These are phyloP conservation scores for Kazachstania psychrophila DNA, from an alignment of 805 yeast genomes.

Conservation along the genomic window DNA sequence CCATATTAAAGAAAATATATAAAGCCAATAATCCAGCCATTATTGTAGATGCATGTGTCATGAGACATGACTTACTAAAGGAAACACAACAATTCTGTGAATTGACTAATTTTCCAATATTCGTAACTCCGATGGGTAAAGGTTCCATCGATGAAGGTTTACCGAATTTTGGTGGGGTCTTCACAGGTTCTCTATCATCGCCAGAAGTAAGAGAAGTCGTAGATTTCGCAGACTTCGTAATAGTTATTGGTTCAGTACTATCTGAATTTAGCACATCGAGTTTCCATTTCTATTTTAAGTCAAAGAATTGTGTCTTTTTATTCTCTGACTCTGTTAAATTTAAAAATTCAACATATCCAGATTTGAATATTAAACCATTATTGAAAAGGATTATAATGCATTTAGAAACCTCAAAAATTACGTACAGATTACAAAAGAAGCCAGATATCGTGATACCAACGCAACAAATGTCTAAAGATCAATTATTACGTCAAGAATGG, in stretches of 20 bases:
- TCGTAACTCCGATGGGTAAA: conserved; percentile 81
- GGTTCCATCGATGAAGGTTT: conserved; percentile 58
- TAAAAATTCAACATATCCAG: conserved; percentile 52
- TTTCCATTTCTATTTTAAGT: conserved; percentile 55
- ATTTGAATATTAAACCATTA: conserved; percentile 43
- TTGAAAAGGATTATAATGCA: conserved; percentile 20
- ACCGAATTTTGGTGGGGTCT: conserved; percentile 65
- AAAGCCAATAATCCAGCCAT: conserved; percentile 54
- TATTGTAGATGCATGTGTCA: conserved; percentile 73
- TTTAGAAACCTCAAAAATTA: conserved; percentile 26
- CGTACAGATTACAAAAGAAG: conserved; percentile 6
- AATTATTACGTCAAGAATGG: conserved; percentile 34
- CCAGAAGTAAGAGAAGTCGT: conserved; percentile 62
- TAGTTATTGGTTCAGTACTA: conserved; percentile 65
- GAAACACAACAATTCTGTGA: conserved; percentile 50
- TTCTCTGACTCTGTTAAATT: conserved; percentile 59
- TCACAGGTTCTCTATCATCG: conserved; percentile 61
- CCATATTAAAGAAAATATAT: conserved; percentile 39
- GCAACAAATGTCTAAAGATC: conserved; percentile 11
- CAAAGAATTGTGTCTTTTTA: conserved; percentile 57
- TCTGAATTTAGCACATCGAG: conserved; percentile 83
- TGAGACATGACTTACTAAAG: conserved; percentile 50
- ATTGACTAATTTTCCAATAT: conserved; percentile 61
- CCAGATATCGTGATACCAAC: conserved; percentile 23
- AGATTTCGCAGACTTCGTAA: conserved; percentile 57